A percentile compares a stretch with the other conserved stretches of the same genome.
These are phyloP conservation scores for Penicillium daleae DNA, from an alignment of 495 filamentous ascomycete genomes.

Conservation along the genomic window DNA sequence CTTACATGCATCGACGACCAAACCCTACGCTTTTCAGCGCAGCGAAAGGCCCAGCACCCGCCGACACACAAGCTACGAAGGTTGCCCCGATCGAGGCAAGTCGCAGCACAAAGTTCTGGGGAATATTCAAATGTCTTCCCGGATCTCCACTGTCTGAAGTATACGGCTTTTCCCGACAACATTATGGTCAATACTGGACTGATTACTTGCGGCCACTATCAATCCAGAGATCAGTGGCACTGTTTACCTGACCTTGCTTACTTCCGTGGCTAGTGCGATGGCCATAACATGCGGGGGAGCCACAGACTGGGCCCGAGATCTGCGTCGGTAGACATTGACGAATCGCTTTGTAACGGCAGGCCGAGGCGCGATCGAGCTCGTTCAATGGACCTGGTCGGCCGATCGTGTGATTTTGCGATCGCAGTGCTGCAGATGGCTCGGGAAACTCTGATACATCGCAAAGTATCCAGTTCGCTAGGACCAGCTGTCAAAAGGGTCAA, in stretches of 20 bases:
- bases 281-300: not conserved
- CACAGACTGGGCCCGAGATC: not conserved
- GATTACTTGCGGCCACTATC: slow-evolving; percentile 10
- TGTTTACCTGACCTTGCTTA: slow-evolving; percentile 20
- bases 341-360: not conserved
- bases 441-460: not conserved
- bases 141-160: not conserved
- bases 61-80: not conserved
- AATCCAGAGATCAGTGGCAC: not conserved
- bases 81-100: not conserved
- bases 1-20: slow-evolving; percentile 22
- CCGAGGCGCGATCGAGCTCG: not conserved
- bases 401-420: slow-evolving; percentile 19
- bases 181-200: not conserved
- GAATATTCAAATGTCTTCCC: not conserved
- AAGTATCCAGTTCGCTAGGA: not conserved
- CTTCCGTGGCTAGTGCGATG: not conserved
- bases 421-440: not conserved
- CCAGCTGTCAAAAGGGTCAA: slow-evolving; percentile 1
- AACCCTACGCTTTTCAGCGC: slow-evolving; percentile 10
- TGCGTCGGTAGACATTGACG: slow-evolving; percentile 2
- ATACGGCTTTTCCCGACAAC: not conserved
- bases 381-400: slow-evolving; percentile 11
- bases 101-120: slow-evolving; percentile 4
- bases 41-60: not conserved